Evolutionary conservation across 306 rosid species (phyloP).

Genomic region (Gleditsia sinensis): DNA sequence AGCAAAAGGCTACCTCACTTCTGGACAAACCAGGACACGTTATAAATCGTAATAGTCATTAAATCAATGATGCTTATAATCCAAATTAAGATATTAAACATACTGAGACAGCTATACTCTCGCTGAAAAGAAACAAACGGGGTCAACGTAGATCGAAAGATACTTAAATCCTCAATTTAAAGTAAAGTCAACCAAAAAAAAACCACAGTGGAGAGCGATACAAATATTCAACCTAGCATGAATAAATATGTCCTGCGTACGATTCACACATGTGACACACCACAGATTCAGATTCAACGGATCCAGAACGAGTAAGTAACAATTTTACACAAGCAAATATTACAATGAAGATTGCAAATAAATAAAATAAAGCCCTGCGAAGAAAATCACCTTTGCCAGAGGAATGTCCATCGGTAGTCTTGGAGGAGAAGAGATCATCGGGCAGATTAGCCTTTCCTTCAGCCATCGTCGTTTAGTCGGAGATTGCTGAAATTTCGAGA

Average conservation of each 20-base stretch:
- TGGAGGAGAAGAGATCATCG: conserved; percentile 64
- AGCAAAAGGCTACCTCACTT: conserved; percentile 1
- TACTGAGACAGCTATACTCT: neutral
- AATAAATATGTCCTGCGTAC: conserved; percentile 26
- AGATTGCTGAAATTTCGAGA: conserved; percentile 36
- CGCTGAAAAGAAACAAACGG: neutral
- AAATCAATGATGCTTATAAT: neutral
- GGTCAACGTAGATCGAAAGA: conserved; percentile 23
- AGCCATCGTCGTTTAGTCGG: conserved; percentile 45
- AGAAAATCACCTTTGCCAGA: conserved; percentile 45
- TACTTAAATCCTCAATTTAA: conserved; percentile 35
- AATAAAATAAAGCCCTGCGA: conserved; percentile 33
- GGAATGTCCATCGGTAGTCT: conserved; percentile 42
- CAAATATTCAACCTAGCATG: conserved; percentile 4
- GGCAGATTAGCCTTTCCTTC: conserved; percentile 64
- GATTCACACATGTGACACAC: conserved; percentile 33
- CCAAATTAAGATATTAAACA: conserved; percentile 2
- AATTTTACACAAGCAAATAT: conserved; percentile 5
- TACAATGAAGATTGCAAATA: conserved; percentile 7
- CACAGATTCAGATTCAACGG: conserved; percentile 44
- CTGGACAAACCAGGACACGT: conserved; percentile 3
- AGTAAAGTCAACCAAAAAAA: conserved; percentile 40
- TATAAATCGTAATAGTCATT: neutral
- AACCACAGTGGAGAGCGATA: neutral
- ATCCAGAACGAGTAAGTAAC: conserved; percentile 35